A percentile compares a stretch with the other conserved stretches of the same genome.
Evolutionary conservation across 805 yeast genomes (phyloP).

Genomic region (Dipodascopsis tothii): DNA sequence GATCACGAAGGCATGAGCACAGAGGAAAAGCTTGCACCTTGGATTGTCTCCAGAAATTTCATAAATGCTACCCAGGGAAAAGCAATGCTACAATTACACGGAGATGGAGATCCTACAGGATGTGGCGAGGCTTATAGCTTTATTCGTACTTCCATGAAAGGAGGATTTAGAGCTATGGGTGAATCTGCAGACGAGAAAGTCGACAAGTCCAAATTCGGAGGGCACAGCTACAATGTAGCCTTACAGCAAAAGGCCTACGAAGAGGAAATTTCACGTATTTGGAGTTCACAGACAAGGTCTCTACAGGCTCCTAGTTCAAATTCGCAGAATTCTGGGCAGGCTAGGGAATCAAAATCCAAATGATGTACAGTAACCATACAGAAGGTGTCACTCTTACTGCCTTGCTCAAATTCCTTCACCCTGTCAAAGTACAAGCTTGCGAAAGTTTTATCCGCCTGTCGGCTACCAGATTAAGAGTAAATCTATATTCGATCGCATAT

Average conservation of each 20-base stretch:
- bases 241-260: constrained; percentile 86
- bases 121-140: constrained; percentile 84
- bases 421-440: neutral
- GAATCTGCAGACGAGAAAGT: constrained; percentile 35
- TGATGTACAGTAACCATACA: neutral
- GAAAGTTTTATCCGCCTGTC: neutral
- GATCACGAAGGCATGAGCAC: constrained; percentile 45
- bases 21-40: constrained; percentile 82
- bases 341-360: neutral
- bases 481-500: no score
- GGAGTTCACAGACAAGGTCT: constrained; percentile 75
- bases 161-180: constrained; percentile 57
- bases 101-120: constrained; percentile 92
- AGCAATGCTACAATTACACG: constrained; percentile 90
- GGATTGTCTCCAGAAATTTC: constrained; percentile 90
- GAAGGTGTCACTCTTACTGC: no score
- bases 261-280: constrained; percentile 76
- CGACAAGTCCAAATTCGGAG: constrained; percentile 42
- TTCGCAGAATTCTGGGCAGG: neutral
- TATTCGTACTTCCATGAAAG: constrained; percentile 87
- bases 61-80: constrained; percentile 92
- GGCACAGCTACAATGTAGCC: constrained; percentile 73
- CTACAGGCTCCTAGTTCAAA: constrained; percentile 34
- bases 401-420: neutral
- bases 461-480: neutral